Conservation (phyloP, 306 rosid species). For the Malus sylvestris region DNA sequence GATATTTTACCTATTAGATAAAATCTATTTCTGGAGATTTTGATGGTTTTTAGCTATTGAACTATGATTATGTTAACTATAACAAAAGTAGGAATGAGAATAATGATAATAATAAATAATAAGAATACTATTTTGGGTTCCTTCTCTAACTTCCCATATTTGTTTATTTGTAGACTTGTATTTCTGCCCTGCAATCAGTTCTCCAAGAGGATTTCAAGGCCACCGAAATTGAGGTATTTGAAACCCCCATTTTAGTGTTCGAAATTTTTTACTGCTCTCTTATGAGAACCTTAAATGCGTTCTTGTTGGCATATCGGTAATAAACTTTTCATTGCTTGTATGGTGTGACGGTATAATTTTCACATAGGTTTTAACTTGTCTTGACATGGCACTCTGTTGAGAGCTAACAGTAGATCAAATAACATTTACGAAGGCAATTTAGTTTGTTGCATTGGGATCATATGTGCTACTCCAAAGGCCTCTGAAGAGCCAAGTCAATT, state of each 20-base stretch:
- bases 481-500: neutral
- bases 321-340: neutral
- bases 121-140: neutral
- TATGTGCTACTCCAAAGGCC: neutral
- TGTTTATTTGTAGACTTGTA: constrained; percentile 63
- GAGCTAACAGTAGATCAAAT: neutral
- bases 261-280: neutral
- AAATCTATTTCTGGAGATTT: neutral
- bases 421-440: neutral
- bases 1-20: neutral
- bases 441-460: neutral
- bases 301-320: neutral
- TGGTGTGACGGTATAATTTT: neutral
- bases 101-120: no score
- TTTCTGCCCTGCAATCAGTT: constrained; percentile 96
- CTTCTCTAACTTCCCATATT: neutral
- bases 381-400: neutral
- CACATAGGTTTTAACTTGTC: neutral
- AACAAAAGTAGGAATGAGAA: neutral
- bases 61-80: neutral
- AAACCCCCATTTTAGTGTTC: neutral
- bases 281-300: neutral
- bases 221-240: constrained; percentile 89
- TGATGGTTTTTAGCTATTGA: neutral
- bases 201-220: constrained; percentile 99